Conservation (phyloP, 495 filamentous ascomycete genomes). For the Penicillium tannophilum region DNA sequence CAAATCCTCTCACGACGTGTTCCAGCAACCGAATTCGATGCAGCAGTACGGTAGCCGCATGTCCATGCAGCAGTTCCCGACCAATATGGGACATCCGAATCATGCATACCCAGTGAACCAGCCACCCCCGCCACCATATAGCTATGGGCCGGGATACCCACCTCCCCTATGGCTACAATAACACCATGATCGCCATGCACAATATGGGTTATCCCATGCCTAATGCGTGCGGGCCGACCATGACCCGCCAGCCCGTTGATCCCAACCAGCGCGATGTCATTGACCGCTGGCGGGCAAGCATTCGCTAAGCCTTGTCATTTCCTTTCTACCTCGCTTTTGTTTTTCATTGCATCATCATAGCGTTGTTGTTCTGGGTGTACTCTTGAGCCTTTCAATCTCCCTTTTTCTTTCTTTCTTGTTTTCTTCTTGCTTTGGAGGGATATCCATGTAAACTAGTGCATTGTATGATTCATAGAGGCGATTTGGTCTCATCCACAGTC, state of each 20-base stretch:
- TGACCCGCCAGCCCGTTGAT: conserved; percentile 42
- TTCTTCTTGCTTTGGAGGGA: conserved; percentile 13
- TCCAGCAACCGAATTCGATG: conserved; percentile 17
- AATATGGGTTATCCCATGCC: conserved; percentile 41
- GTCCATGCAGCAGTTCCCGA: conserved; percentile 38
- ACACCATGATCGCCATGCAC: conserved; percentile 34
- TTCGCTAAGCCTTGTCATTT: conserved; percentile 36
- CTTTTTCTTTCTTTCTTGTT: background rate
- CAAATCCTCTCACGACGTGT: conserved; percentile 31
- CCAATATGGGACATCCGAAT: conserved; percentile 21
- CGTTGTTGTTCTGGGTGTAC: conserved; percentile 24
- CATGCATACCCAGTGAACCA: conserved; percentile 23
- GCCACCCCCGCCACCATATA: conserved; percentile 21
- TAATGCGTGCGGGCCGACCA: conserved; percentile 30
- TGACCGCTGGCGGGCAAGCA: conserved; percentile 87
- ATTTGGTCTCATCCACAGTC: background rate
- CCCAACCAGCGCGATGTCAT: conserved; percentile 75
- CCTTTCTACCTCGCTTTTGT: conserved; percentile 9
- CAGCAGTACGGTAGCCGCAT: conserved; percentile 29
- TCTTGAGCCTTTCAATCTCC: conserved; percentile 1
- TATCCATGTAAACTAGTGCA: conserved; percentile 30
- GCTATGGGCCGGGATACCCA: conserved; percentile 29
- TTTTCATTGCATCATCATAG: conserved; percentile 23
- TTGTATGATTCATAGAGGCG: conserved; percentile 21
- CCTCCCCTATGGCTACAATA: conserved; percentile 33